Evolutionary conservation across 164 flowering plant genomes (phyloP), one percentile per base, ranked within the genome.

Genomic region (Nymphaea colorata): DNA sequence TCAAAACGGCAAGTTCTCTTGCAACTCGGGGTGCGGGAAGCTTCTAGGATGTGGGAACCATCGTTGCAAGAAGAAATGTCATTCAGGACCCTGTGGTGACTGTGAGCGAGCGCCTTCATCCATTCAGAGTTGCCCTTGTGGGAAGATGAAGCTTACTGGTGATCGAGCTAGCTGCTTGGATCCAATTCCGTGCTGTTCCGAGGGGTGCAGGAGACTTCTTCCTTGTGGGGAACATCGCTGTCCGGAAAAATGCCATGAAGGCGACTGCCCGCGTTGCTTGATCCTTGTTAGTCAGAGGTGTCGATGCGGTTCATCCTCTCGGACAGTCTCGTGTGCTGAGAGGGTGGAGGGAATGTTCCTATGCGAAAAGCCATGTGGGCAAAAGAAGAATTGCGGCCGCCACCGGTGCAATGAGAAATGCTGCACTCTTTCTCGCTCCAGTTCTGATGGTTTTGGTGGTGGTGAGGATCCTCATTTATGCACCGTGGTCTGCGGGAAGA

Each of bases 341-440:
- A 85, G 90, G 45, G 65, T 68, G 41, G 68, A 45, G 6, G 64
- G 42, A 8, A 41, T 10, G 36, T 90, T 87, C 65, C 66, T 83
- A 5, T 91, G 99, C 71, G 96, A 86, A 15, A 92, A 80, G 69
- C 77, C 89, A 45, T 94, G 99, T 77, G 96, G 94, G 59, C 73
- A 70, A 67, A 94, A 94, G 82, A 94, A 94, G 84, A 91, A 73
- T 68, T 94, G 99, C 77, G 99, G 99, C 41, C 88, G 96, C 77
- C 99, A 94, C 53, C 77, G 99, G 7, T 94, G 99, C 78, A 94
- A 86, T 72, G 99, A 94, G 75, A 80, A 90, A 16, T 94, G 98
- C 71, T 94, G 99, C 67, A 90, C 94, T 59, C 84, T 83, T 43
- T 88, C 88, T 44, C 77, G 68, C 74, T 73, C 93, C 5, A 75